Base-by-base conservation (phyloP, 2,329 filamentous ascomycete species). In the Botrytis fragariae region DNA sequence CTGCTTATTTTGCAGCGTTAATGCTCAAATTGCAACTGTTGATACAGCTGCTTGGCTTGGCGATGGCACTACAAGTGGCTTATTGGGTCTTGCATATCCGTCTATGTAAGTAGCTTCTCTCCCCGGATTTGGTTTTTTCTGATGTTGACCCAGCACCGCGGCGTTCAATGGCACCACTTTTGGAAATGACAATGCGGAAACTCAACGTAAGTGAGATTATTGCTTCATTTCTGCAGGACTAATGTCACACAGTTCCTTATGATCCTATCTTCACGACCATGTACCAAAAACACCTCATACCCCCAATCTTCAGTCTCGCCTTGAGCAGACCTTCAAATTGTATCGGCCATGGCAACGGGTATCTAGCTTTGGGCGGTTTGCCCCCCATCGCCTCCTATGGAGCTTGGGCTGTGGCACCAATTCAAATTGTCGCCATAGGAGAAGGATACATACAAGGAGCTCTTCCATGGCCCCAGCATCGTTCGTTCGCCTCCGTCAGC, bases 61-160 rank as follows among this genome's bases (percentile, higher is more conserved):
- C 14, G 84, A 87, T 72, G 81, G 80, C 1, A 78, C 82, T 32
- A 84, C 84, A 1, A 84, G 83, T 39, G 87, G 87, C 4, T 78
- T 88, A 3, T 76, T 89, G 6, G 87, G 87, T 0, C 81, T 89
- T 20, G 85, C 82, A 1, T 88, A 86, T 76, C 84, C 85, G 12
- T 80, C 83, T 22, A 76, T 87, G 77, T 78, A 72, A 71, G 75
- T 35, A 4, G 12, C n/a, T 70, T 51, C 42, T 39, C 29, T n/a
- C 35, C 25, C 3, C 20, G 5, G 4, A 29, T 16, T 18, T n/a
- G 60, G 10, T 1, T 25, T 29, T 42, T 57, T 37, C 61, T 73
- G 35, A 76, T 59, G 8, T 57, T 42, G 10, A 12, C 25, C 3
- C 12, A 57, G 65, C 37, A 69, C 65, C n/a, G 65, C 65, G 14